Base-by-base conservation (phyloP, 139 green algal species). In the Nannochloris sp. region DNA sequence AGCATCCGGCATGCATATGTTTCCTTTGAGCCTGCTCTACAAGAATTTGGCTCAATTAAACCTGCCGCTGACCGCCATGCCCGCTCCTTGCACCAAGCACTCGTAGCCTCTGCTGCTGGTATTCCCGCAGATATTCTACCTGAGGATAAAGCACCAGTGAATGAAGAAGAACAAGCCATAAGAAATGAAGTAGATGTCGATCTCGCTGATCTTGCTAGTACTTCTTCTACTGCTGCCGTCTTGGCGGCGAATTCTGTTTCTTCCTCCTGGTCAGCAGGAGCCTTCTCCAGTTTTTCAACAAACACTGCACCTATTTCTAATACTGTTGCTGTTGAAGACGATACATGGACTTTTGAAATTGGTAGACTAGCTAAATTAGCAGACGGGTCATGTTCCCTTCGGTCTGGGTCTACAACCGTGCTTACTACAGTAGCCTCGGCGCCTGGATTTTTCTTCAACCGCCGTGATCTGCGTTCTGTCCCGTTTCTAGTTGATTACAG, bases 401-500 rank as follows among this genome's bases (percentile, higher is more conserved):
- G 48, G 15, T 32, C 64, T 2, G 82, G 73, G 1, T 64, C 78
- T 60, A 91, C 85, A 4, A 59, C 56, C 3, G 74, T 94, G 66
- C 70, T 93, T 36, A 69, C 72, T n/a, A 82, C 84, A 2, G n/a
- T n/a, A n/a, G 75, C 78, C n/a, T 74, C 82, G 5, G 55, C 60
- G 23, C 54, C 70, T 31, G 8, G 56, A 45, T 23, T 46, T 30
- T 25, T 69, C 15, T 27, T 53, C 62, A 39, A 24, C 29, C 42
- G 67, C 14, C 71, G 46, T 13, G 71, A 79, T 64, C 71, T 79
- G 64, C 0, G 61, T 42, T 61, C 42, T 27, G 42, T 19, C 42
- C 42, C 4, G 8, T 32, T 39, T 6, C 64, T 89, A 76, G 83
- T 95, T 12, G 80, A 95, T 31, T 95, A 93, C 51, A 67, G 77